phyloP scores from a whole-genome alignment of 2,329 filamentous ascomycete species.

The Allantophomopsis lycopodina region DNA sequence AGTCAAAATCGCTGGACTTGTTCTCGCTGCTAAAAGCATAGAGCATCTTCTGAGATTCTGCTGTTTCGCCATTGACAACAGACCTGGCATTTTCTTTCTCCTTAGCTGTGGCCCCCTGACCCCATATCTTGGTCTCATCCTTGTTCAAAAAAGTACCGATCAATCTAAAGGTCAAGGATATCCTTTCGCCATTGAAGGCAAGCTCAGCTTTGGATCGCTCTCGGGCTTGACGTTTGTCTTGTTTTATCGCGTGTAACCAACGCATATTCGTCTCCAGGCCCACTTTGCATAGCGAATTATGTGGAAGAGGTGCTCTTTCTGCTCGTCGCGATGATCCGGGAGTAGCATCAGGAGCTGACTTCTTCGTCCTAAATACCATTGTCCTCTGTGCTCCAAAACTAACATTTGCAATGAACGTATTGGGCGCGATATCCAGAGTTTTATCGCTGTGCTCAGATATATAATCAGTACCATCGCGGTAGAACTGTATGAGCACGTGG shows the following conservation, averaged over 20 bases:
- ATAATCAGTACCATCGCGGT: constrained; percentile 77
- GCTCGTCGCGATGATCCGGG: constrained; percentile 10
- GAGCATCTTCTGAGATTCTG: constrained; percentile 56
- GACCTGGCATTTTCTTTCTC: constrained; percentile 38
- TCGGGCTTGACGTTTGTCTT: constrained; percentile 59
- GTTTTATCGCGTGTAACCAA: constrained; percentile 87
- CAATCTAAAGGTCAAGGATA: constrained; percentile 80
- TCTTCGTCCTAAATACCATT: constrained; percentile 82
- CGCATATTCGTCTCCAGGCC: constrained; percentile 68
- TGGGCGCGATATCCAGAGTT: constrained; percentile 74
- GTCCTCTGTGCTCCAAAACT: constrained; percentile 84
- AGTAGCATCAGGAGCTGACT: constrained; percentile 19
- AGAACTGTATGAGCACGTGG: constrained; percentile 85
- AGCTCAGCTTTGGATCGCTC: constrained; percentile 61
- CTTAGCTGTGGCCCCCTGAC: constrained; percentile 73
- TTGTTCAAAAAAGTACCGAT: constrained; percentile 75
- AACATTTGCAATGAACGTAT: constrained; percentile 80
- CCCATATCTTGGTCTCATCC: constrained; percentile 64
- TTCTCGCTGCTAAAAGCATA: constrained; percentile 80
- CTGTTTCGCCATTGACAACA: constrained; percentile 56
- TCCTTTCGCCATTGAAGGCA: constrained; percentile 62
- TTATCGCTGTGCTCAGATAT: constrained; percentile 98
- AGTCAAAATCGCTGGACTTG: constrained; percentile 55
- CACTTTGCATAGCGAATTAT: constrained; percentile 80
- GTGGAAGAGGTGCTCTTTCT: constrained; percentile 60